phyloP scores from a whole-genome alignment of 441 rosid genomes.

The Gossypium trilobum region DNA sequence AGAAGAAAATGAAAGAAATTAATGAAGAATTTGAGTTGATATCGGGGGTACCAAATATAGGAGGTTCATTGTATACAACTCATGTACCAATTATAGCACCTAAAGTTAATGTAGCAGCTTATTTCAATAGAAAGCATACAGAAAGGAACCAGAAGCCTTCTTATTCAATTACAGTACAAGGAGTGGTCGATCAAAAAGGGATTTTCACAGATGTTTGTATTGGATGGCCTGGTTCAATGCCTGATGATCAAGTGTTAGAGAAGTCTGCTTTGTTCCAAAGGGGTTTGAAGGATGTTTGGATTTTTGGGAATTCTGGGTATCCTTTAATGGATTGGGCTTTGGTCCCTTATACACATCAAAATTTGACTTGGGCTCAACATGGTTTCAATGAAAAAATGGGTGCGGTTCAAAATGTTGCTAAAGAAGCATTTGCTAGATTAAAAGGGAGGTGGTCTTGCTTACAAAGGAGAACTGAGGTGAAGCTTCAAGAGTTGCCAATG shows the following conservation, averaged over 20 bases:
- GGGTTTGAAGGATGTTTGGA: conserved; percentile 55
- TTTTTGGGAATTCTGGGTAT: conserved; percentile 56
- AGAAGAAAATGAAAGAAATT: conserved; percentile 24
- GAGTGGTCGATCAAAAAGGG: conserved; percentile 62
- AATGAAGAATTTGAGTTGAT: conserved; percentile 28
- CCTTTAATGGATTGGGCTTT: conserved; percentile 68
- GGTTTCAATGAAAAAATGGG: conserved; percentile 57
- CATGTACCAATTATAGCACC: conserved; percentile 56
- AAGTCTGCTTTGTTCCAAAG: conserved; percentile 56
- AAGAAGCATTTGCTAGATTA: conserved; percentile 47
- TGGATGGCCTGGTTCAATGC: conserved; percentile 82
- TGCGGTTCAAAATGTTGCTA: conserved; percentile 32
- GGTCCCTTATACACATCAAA: conserved; percentile 65
- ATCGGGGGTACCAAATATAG: conserved; percentile 43
- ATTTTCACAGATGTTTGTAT: conserved; percentile 69
- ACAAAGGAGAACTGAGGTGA: conserved; percentile 72
- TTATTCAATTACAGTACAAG: conserved; percentile 74
- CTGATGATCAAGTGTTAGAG: conserved; percentile 61
- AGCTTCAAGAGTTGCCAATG: conserved; percentile 66
- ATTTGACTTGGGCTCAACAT: conserved; percentile 77
- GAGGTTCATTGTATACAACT: conserved; percentile 53
- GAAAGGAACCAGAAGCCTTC: conserved; percentile 80
- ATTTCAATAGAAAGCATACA: conserved; percentile 58
- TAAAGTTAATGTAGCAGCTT: conserved; percentile 37
- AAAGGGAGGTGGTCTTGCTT: conserved; percentile 72